Percentiles rank a stretch among this genome's conserved stretches.
Evolutionary conservation across 2,329 filamentous ascomycete genomes (phyloP).

Genomic region (Arachnopeziza araneosa): DNA sequence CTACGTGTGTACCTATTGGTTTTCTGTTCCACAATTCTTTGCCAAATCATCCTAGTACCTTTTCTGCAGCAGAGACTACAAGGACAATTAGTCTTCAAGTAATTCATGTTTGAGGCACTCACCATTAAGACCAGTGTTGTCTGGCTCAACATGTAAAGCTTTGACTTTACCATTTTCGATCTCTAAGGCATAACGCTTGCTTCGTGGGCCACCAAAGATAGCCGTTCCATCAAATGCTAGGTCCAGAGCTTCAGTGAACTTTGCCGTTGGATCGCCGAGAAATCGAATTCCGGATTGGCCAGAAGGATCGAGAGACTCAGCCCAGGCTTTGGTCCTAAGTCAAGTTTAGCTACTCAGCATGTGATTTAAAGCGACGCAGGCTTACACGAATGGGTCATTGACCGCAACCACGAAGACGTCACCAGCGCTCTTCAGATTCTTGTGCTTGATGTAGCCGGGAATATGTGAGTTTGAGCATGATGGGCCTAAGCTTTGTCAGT

Average conservation of each 20-base stretch:
- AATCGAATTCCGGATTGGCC: slow-evolving; percentile 81
- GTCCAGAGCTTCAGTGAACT: slow-evolving; percentile 79
- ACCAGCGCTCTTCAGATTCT: slow-evolving; percentile 72
- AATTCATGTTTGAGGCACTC: slow-evolving; percentile 17
- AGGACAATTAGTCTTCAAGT: slow-evolving; percentile 6
- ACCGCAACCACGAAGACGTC: slow-evolving; percentile 86
- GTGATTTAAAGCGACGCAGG: slow-evolving; percentile 11
- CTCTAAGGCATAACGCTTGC: slow-evolving; percentile 83
- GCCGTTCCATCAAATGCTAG: slow-evolving; percentile 73
- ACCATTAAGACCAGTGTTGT: slow-evolving; percentile 80
- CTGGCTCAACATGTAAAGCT: slow-evolving; percentile 76
- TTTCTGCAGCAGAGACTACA: slow-evolving; percentile 44
- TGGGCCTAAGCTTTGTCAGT: slow-evolving; percentile 38
- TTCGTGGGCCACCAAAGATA: slow-evolving; percentile 76
- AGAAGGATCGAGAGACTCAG: slow-evolving; percentile 66
- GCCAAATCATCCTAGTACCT: slow-evolving; percentile 34
- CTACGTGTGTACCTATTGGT: neutral
- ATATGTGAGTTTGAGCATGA: slow-evolving; percentile 67
- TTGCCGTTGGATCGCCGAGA: slow-evolving; percentile 72
- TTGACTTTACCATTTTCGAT: slow-evolving; percentile 82
- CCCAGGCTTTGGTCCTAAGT: slow-evolving; percentile 84
- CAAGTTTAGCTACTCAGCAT: neutral
- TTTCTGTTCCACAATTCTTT: neutral
- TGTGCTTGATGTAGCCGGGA: slow-evolving; percentile 78
- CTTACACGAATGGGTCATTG: slow-evolving; percentile 92